Evolutionary conservation across 2,329 filamentous ascomycete genomes (phyloP), one percentile per base, ranked within the genome.

Genomic region (Colletotrichum euphorbiae): DNA sequence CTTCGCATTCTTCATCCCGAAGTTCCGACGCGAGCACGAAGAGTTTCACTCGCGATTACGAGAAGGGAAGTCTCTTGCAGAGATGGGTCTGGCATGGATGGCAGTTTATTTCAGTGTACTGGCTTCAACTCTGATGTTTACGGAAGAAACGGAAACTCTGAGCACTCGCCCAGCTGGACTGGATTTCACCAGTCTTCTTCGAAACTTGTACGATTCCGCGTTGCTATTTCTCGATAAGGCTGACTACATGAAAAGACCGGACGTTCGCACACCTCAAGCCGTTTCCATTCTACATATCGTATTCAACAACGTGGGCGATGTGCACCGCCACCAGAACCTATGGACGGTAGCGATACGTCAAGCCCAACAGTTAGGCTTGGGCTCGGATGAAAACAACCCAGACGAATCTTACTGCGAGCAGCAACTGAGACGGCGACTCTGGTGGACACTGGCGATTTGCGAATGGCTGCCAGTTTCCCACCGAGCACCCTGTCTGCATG

Each of bases 91-190:
- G 0, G 24, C 48, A 24, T 51, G 48, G 48, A 51, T 51, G 48
- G 48, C 48, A 17, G 11, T 51, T 28, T 52, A 52, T 28, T 36
- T 52, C 1, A 31, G 48, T 2, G 48, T 52, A 24, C 17, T 52
- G 48, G 48, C 48, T 28, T 52, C 48, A n/a, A 52, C 48, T 2
- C 28, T 51, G 4, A 52, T 52, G 48, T 52, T 52, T 12, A 52
- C 0, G 15, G 48, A 52, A 2, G 28, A 52, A 33, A 33, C 31
- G 0, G 28, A 52, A 52, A 36, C 48, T 28, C 1, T 4, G 13
- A 1, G 33, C 48, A 1, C n/a, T 15, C 48, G 48, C 28, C 48
- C 48, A 2, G 48, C 48, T 7, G 24, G 24, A 6, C 21, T 51
- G 12, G 31, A 1, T 1, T 51, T 51, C 48, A 33, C 48, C 2